These are phyloP conservation scores for Inga oerstediana DNA, from an alignment of 306 rosid species.

Conservation along the genomic window DNA sequence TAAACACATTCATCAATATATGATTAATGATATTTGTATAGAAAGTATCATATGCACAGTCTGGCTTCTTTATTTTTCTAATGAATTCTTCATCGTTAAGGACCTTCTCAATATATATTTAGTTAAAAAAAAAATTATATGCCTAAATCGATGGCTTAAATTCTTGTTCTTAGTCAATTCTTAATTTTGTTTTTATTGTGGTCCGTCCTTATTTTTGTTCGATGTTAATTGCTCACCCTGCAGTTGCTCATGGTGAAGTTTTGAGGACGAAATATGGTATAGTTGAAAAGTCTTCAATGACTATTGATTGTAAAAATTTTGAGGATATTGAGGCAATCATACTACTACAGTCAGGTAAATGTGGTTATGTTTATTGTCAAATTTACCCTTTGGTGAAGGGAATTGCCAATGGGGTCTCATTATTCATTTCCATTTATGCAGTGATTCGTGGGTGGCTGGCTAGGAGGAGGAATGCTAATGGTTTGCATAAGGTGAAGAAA, in stretches of 20 bases:
- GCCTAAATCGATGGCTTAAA: constrained; percentile 23
- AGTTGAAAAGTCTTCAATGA: constrained; percentile 37
- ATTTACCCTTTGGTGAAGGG: constrained; percentile 1
- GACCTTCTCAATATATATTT: constrained; percentile 2
- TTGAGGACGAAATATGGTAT: constrained; percentile 49
- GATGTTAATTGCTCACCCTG: constrained; percentile 29
- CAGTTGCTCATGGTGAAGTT: constrained; percentile 80
- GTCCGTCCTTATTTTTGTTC: not conserved
- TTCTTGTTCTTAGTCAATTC: constrained; percentile 17
- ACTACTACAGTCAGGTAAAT: constrained; percentile 69
- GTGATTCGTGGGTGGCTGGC: constrained; percentile 74
- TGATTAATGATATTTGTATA: constrained; percentile 15
- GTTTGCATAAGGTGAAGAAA: constrained; percentile 38
- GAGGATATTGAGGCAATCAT: constrained; percentile 63
- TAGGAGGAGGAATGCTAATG: constrained; percentile 54
- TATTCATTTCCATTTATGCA: constrained; percentile 37
- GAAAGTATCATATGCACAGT: constrained; percentile 10
- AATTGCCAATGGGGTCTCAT: constrained; percentile 28
- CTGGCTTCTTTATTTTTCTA: not conserved
- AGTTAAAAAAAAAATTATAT: not conserved
- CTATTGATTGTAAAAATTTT: constrained; percentile 47
- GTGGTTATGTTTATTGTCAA: constrained; percentile 25
- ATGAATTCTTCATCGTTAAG: constrained; percentile 22
- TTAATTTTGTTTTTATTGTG: not conserved
- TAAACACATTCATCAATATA: constrained; percentile 2